Evolutionary conservation across 257 asterid genomes (phyloP), one percentile per base, ranked within the genome.

Genomic region (Rauvolfia tetraphylla): DNA sequence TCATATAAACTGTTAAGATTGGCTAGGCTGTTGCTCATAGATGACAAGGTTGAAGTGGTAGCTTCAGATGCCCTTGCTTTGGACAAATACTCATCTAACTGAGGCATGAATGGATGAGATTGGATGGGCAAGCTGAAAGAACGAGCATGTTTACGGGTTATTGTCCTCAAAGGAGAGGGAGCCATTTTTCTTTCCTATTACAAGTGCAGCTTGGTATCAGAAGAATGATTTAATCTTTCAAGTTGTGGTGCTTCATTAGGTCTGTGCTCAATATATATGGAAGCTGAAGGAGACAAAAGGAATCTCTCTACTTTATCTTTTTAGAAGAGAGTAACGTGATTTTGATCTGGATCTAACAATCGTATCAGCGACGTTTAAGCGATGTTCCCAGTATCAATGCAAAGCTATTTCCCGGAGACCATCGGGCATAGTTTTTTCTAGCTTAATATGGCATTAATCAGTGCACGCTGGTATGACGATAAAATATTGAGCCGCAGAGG

Each of bases 101-200:
- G 86, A 56, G 84, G 82, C 69, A 81, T 22, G 62, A 71, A 46
- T 20, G 87, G 86, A 42, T 78, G 84, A 63, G 81, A 75, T 39
- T 39, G 29, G 17, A 86, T 74, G 44, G 87, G 88, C 18, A 88
- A 76, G 75, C 90, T 88, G 8, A 86, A 78, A 56, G 86, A 86
- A 49, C 84, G 89, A 76, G 83, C 79, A 71, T 85, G 86, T 14
- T 76, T 82, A 27, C 51, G 74, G 82, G 81, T 41, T 77, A 84
- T 84, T 7, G 84, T 79, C 77, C 85, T 84, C 82, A 80, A 76
- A 78, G 85, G 88, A 31, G 88, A 82, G 66, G 82, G 70, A 75
- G 87, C 85, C 87, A 85, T 85, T 81, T 36, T 38, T 42, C 42
- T 29, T 70, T 41, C 25, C 12, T 53, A 13, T 39, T 51, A 44